Evolutionary conservation across 495 filamentous ascomycete species (phyloP), one percentile per base, ranked within the genome.

Genomic region (Glonium stellatum): DNA sequence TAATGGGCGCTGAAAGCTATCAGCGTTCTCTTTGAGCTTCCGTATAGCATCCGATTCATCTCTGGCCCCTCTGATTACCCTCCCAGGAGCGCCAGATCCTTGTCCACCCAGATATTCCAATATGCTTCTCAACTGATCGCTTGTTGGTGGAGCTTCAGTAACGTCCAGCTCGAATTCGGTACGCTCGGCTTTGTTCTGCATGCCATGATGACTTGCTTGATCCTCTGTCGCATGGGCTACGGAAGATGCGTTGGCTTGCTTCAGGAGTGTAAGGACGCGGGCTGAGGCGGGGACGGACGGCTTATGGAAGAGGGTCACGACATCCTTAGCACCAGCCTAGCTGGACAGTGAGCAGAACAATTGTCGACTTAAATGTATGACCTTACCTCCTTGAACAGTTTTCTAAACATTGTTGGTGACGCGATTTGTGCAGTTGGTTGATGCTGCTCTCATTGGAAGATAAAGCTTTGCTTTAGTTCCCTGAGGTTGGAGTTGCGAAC

Each of bases 271-370:
- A 22, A 86, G 80, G 34, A 83, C 82, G 46, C 84, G 82, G 13
- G 78, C 78, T 1, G 89, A 95, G 63, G 83, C 72, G 2, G 83
- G 76, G 18, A 79, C 74, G 42, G 74, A 75, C 23, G 92, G 82
- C 64, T 85, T 84, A 81, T 97, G 92, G 82, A 97, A 98, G 78
- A 98, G 86, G 58, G 91, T 96, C 67, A 98, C 85, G 61, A 95
- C 84, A 78, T 97, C 90, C 54, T 70, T 72, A 47, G 70, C 65
- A 55, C 72, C 72, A 25, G 59, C 55, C 72, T 75, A 41, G n/a
- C 46, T 19, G 50, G n/a, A 19, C 21, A 6, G 58, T 67, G 19
- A 67, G 57, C 48, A 27, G 13, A 2, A 23, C 25, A 15, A n/a
- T 49, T 1, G 1, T 13, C 23, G 10, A 21, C 31, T 53, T 42